phyloP scores from a whole-genome alignment of 129 eudicot genomes.

The Flaveria bidentis region DNA sequence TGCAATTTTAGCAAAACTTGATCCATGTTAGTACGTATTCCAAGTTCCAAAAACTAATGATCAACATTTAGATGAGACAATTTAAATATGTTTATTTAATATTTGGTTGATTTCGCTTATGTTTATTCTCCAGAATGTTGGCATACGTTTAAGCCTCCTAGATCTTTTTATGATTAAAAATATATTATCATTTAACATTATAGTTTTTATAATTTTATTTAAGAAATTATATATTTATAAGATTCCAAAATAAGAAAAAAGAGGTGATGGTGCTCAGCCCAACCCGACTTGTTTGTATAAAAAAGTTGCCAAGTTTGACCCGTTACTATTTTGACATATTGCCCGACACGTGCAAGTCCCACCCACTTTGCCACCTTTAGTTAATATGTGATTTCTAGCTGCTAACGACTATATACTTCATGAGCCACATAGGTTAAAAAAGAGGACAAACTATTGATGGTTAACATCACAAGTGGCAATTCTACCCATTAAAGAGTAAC shows the following conservation, averaged over 20 bases:
- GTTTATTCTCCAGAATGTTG: neutral
- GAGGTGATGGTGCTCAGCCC: neutral
- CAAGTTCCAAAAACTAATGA: neutral
- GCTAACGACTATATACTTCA: neutral
- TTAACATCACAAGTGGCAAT: neutral
- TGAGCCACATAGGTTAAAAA: neutral
- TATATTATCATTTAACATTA: no score
- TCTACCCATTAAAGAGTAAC: neutral
- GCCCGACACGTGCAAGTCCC: no score
- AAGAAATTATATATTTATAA: no score
- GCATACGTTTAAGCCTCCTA: no score
- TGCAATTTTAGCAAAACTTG: conserved; percentile 23
- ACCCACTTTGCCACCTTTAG: neutral
- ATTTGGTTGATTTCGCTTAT: neutral
- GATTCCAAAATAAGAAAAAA: neutral
- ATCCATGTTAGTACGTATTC: conserved; percentile 13
- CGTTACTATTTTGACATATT: neutral
- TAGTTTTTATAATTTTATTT: no score
- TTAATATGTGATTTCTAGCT: neutral
- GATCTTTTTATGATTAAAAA: no score
- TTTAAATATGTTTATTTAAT: neutral
- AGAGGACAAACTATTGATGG: neutral
- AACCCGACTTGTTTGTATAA: neutral
- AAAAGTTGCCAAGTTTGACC: neutral
- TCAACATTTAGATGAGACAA: neutral